Evolutionary conservation across 805 yeast species (phyloP).

Genomic region (Wickerhamomyces rabaulensis): DNA sequence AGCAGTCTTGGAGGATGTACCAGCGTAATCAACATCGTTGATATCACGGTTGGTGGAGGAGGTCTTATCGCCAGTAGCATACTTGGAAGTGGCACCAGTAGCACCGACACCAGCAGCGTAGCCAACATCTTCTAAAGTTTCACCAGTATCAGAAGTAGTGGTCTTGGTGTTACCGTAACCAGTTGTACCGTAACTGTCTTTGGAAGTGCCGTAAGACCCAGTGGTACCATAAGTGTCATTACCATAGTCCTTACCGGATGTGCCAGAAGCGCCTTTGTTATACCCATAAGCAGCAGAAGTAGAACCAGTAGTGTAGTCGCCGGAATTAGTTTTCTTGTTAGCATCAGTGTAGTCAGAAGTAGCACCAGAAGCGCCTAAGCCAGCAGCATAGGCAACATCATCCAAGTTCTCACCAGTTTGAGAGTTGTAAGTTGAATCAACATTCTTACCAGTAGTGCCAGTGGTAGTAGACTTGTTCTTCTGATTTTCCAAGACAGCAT

Average conservation of each 20-base stretch:
- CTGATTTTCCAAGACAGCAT: not conserved
- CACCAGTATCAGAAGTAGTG: not conserved
- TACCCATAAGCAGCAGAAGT: not conserved
- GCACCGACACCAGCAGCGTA: slow-evolving; percentile 8
- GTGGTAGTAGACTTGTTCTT: not conserved
- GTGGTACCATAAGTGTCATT: no score
- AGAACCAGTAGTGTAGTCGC: not conserved
- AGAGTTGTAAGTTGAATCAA: not conserved
- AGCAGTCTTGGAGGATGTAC: not conserved
- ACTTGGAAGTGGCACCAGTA: slow-evolving; percentile 1
- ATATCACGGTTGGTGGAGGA: no score
- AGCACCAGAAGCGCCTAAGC: slow-evolving; percentile 4
- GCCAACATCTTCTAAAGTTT: slow-evolving; percentile 4
- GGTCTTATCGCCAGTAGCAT: not conserved
- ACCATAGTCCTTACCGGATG: not conserved
- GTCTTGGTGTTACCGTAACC: slow-evolving; percentile 1
- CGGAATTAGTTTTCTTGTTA: not conserved
- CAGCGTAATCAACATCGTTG: not conserved
- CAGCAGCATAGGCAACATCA: slow-evolving; percentile 10
- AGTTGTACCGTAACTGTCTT: not conserved
- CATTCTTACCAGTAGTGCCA: not conserved
- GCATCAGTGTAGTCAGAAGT: not conserved
- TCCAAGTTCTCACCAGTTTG: not conserved
- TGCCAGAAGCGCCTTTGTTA: not conserved
- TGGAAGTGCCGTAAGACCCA: no score